A percentile compares a stretch with the other conserved stretches of the same genome.
These are phyloP conservation scores for Afroboletus lepidellus DNA, from an alignment of 1,284 basidiomycete species.

Conservation along the genomic window DNA sequence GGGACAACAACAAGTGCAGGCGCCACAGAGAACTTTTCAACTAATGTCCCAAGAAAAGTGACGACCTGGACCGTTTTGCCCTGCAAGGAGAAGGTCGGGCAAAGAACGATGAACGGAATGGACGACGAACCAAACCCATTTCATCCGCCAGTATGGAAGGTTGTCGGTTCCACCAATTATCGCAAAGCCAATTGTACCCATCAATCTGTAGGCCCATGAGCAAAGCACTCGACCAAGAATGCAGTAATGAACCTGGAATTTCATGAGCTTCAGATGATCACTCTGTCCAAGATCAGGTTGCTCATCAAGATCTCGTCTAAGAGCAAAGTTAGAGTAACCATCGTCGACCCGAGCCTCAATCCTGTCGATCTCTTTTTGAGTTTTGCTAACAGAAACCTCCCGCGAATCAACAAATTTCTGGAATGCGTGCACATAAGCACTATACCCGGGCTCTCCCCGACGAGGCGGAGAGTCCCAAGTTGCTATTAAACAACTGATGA, in stretches of 20 bases:
- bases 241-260: slow-evolving; percentile 64
- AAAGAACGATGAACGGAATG: not conserved
- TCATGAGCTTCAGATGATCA: slow-evolving; percentile 68
- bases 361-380: slow-evolving; percentile 36
- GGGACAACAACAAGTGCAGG: slow-evolving; percentile 92
- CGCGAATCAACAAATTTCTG: slow-evolving; percentile 62
- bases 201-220: slow-evolving; percentile 57
- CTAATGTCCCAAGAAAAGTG: slow-evolving; percentile 81
- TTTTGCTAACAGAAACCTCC: slow-evolving; percentile 57
- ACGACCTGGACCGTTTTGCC: slow-evolving; percentile 94
- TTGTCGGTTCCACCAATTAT: slow-evolving; percentile 87
- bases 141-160: slow-evolving; percentile 96
- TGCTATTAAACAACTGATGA: slow-evolving; percentile 44
- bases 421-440: slow-evolving; percentile 68
- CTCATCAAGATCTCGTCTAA: slow-evolving; percentile 44
- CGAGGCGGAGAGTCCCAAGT: slow-evolving; percentile 88
- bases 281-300: slow-evolving; percentile 68
- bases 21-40: slow-evolving; percentile 56
- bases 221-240: not conserved
- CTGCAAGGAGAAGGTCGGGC: slow-evolving; percentile 37
- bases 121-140: slow-evolving; percentile 78
- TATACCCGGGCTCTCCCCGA: slow-evolving; percentile 53
- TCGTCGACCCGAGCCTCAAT: slow-evolving; percentile 49
- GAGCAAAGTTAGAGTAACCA: slow-evolving; percentile 45
- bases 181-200: slow-evolving; percentile 90